These are phyloP conservation scores for Cutaneotrichosporon mucoides DNA, from an alignment of 1,284 basidiomycete species.

Conservation along the genomic window DNA sequence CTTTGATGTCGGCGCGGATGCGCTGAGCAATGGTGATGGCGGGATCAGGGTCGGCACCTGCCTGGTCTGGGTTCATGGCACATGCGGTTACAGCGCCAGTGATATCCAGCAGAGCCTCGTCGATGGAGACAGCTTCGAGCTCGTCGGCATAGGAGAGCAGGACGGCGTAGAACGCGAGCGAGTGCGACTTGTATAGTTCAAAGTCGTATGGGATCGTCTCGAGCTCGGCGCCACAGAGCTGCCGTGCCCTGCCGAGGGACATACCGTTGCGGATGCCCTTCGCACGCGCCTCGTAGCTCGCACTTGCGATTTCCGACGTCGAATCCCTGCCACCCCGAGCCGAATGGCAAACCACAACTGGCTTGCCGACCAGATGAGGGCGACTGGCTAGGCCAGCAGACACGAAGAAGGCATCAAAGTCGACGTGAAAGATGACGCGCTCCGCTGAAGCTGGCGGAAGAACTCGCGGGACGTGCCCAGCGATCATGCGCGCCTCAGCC, in stretches of 20 bases:
- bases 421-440: conserved; percentile 83
- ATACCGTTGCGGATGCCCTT: conserved; percentile 92
- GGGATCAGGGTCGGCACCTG: conserved; percentile 38
- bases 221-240: conserved; percentile 60
- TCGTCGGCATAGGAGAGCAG: conserved; percentile 85
- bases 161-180: conserved; percentile 84
- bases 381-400: conserved; percentile 74
- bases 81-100: conserved; percentile 57
- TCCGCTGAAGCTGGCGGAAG: conserved; percentile 40
- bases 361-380: conserved; percentile 75
- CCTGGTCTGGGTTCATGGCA: conserved; percentile 41
- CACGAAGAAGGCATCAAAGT: conserved; percentile 98
- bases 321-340: conserved; percentile 62
- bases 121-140: conserved; percentile 90
- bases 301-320: conserved; percentile 91
- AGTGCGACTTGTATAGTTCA: conserved; percentile 72
- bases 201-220: conserved; percentile 67
- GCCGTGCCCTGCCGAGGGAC: conserved; percentile 81
- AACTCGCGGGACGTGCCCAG: conserved; percentile 16
- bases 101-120: conserved; percentile 91
- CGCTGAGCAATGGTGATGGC: conserved; percentile 73
- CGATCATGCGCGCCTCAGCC: conserved; percentile 59
- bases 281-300: conserved; percentile 85
- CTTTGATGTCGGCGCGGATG: conserved; percentile 70
- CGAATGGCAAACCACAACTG: conserved; percentile 92